Evolutionary conservation across 2,329 filamentous ascomycete genomes (phyloP).

Genomic region (Alternaria conjuncta): DNA sequence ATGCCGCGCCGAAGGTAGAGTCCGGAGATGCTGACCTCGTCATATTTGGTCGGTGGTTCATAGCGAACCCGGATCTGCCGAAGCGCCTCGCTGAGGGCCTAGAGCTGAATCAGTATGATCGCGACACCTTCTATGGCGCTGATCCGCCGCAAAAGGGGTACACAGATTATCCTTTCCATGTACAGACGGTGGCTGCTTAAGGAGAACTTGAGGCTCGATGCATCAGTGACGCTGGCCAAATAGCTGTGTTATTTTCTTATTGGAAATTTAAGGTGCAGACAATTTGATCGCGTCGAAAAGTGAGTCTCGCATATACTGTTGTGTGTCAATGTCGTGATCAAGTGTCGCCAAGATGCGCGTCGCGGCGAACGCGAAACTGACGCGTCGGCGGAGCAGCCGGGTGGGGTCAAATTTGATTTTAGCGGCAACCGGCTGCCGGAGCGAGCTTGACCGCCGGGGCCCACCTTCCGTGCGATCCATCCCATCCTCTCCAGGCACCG

Average conservation of each 20-base stretch:
- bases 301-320: neutral
- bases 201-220: slow-evolving; percentile 5
- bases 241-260: neutral
- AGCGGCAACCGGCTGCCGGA: neutral
- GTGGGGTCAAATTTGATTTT: neutral
- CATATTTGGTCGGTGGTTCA: slow-evolving; percentile 55
- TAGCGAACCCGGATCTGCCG: slow-evolving; percentile 56
- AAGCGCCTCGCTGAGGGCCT: slow-evolving; percentile 51
- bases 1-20: slow-evolving; percentile 58
- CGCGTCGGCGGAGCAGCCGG: neutral
- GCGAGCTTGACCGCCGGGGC: neutral
- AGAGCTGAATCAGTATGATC: slow-evolving; percentile 50
- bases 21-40: slow-evolving; percentile 48
- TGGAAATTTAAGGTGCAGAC: neutral
- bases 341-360: neutral
- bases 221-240: slow-evolving; percentile 13
- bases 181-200: slow-evolving; percentile 26
- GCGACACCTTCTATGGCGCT: slow-evolving; percentile 54
- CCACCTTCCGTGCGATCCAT: neutral
- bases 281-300: neutral
- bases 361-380: neutral
- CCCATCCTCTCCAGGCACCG: neutral
- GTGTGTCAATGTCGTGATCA: neutral
- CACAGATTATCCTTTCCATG: slow-evolving; percentile 49
- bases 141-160: slow-evolving; percentile 49